Evolutionary conservation across 2,329 filamentous ascomycete genomes (phyloP).

Genomic region (Hypoxylon sp.): DNA sequence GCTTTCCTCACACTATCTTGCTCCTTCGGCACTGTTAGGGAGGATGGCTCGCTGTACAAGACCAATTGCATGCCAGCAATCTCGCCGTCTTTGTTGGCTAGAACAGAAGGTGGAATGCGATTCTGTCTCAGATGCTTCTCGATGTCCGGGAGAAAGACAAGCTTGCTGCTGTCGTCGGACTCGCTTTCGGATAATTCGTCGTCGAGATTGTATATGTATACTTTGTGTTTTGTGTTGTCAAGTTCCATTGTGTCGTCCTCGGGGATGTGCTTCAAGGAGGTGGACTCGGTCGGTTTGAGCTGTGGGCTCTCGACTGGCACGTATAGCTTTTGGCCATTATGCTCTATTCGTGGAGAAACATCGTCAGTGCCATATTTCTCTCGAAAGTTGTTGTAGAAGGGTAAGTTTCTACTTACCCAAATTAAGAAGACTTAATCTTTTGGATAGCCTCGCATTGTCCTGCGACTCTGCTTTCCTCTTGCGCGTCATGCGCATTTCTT

Average conservation of each 20-base stretch:
- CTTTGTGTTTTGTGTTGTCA: conserved; percentile 84
- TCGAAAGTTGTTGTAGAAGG: conserved; percentile 13
- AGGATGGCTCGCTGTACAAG: conserved; percentile 81
- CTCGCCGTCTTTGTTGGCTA: conserved; percentile 64
- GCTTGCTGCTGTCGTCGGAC: conserved; percentile 61
- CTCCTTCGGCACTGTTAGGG: conserved; percentile 77
- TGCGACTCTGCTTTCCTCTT: conserved; percentile 70
- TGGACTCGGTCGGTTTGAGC: conserved; percentile 37
- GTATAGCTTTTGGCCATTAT: conserved; percentile 70
- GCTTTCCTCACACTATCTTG: conserved; percentile 82
- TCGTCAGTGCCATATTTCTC: conserved; percentile 40
- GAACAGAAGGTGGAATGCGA: conserved; percentile 72
- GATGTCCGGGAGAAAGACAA: conserved; percentile 86
- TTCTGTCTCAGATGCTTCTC: conserved; percentile 79
- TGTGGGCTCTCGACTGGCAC: conserved; percentile 66
- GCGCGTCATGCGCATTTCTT: conserved; percentile 47
- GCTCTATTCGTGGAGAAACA: conserved; percentile 55
- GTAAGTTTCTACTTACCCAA: conserved; percentile 77
- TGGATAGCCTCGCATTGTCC: conserved; percentile 79
- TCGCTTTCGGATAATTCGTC: conserved; percentile 79
- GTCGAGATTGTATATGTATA: conserved; percentile 92
- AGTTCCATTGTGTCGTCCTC: conserved; percentile 77
- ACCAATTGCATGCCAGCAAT: conserved; percentile 76
- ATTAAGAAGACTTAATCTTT: conserved; percentile 83
- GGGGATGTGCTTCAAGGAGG: conserved; percentile 33